Percentiles rank a stretch among this genome's conserved stretches.
These are phyloP conservation scores for Chlorophyllum brunneum DNA, from an alignment of 768 basidiomycete species.

Conservation along the genomic window DNA sequence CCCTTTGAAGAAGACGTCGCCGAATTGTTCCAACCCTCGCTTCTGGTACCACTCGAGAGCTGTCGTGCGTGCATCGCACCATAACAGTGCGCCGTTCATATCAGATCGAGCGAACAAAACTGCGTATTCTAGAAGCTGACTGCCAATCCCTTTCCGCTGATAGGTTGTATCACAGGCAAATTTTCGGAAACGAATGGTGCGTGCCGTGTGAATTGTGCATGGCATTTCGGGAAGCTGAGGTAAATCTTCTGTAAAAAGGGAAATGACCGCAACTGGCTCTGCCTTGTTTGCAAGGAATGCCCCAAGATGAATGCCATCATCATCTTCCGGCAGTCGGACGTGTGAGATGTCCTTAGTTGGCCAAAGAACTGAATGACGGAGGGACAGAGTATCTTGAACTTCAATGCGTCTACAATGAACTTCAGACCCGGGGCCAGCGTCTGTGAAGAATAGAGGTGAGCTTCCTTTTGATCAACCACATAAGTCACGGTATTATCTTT, in stretches of 20 bases:
- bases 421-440: neutral
- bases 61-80: slow-evolving; percentile 55
- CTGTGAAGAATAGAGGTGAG: neutral
- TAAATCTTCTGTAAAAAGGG: slow-evolving; percentile 45
- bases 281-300: slow-evolving; percentile 39
- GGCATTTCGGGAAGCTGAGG: slow-evolving; percentile 17
- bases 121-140: slow-evolving; percentile 38
- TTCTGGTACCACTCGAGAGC: slow-evolving; percentile 48
- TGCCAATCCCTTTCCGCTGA: slow-evolving; percentile 53
- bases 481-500: neutral
- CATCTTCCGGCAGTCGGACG: slow-evolving; percentile 51
- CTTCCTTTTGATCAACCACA: neutral
- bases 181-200: slow-evolving; percentile 49
- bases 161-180: slow-evolving; percentile 52
- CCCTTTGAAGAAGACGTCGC: slow-evolving; percentile 49
- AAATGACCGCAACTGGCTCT: slow-evolving; percentile 49
- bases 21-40: slow-evolving; percentile 47
- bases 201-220: slow-evolving; percentile 13
- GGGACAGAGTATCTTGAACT: slow-evolving; percentile 39
- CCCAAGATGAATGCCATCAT: slow-evolving; percentile 48
- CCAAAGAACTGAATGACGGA: slow-evolving; percentile 60
- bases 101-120: slow-evolving; percentile 37
- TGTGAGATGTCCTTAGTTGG: slow-evolving; percentile 44
- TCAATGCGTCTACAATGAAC: slow-evolving; percentile 25
- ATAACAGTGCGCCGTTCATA: slow-evolving; percentile 37